Evolutionary conservation across 2,329 filamentous ascomycete genomes (phyloP).

Genomic region (Pseudogymnoascus sp.): DNA sequence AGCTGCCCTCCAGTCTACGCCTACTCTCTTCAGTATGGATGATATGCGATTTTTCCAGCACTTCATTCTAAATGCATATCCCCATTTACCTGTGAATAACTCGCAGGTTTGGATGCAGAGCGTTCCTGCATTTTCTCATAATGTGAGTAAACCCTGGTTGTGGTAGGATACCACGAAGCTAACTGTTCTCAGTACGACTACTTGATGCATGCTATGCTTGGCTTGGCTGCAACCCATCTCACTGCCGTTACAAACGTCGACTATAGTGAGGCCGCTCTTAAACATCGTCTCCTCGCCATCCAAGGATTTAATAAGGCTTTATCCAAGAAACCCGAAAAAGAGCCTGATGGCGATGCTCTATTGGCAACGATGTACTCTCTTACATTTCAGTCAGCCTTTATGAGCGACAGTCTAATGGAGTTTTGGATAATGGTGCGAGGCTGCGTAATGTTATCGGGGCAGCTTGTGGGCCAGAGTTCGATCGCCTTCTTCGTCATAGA

Average conservation of each 20-base stretch:
- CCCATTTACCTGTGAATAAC: slow-evolving; percentile 56
- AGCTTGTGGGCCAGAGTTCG: slow-evolving; percentile 42
- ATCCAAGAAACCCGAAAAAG: slow-evolving; percentile 31
- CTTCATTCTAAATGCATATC: slow-evolving; percentile 53
- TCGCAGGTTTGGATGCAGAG: slow-evolving; percentile 59
- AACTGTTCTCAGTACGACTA: slow-evolving; percentile 45
- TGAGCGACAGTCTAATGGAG: slow-evolving; percentile 51
- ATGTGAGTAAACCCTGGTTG: slow-evolving; percentile 36
- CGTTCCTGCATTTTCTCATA: slow-evolving; percentile 58
- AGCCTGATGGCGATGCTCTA: slow-evolving; percentile 50
- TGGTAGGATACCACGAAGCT: slow-evolving; percentile 4
- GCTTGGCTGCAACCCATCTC: slow-evolving; percentile 59
- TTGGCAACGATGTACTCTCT: slow-evolving; percentile 52
- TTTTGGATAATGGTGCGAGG: slow-evolving; percentile 54
- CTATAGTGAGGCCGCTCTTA: slow-evolving; percentile 41
- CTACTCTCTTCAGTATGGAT: slow-evolving; percentile 50
- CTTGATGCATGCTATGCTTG: slow-evolving; percentile 63
- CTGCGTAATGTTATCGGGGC: slow-evolving; percentile 45
- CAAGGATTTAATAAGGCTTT: slow-evolving; percentile 51
- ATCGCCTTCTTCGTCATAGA: slow-evolving; percentile 43
- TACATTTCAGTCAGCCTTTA: slow-evolving; percentile 48
- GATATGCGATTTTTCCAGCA: slow-evolving; percentile 65
- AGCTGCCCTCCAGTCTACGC: slow-evolving; percentile 32
- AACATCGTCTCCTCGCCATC: slow-evolving; percentile 58
- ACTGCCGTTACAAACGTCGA: slow-evolving; percentile 36